Base-by-base conservation (phyloP, 2,329 filamentous ascomycete genomes). In the Raffaelea albimanens region DNA sequence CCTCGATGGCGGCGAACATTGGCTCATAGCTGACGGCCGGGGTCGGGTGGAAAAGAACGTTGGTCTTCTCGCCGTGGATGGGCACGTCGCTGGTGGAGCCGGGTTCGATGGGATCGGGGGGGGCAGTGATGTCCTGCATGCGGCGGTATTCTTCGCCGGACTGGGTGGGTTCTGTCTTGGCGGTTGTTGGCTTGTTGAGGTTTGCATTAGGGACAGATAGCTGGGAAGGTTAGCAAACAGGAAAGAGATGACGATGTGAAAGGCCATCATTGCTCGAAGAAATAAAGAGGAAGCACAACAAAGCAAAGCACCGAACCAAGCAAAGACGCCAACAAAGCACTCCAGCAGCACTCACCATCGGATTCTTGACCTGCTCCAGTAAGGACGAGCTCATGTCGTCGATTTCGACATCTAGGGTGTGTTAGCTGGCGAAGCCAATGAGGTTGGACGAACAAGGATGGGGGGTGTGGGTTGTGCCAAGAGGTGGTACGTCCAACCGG, bases 31-130 rank as follows among this genome's bases (percentile, higher is more conserved):
- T 88, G 55, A 95, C 78, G 0, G 85, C 85, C 0, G 91, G 91
- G 0, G 91, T 97, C 16, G 93, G 91, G 64, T 96, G 91, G 65
- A 97, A 97, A 25, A 96, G 75, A 18, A 97, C 83, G 53, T 95
- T 96, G 3, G 93, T 97, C 75, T 93, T 96, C 62, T 97, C 91
- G 58, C 90, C 91, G 60, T 90, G 86, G 50, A 97, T 95, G 3
- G 93, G 93, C 1, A 97, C 89, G 64, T 97, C 93, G 22, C 87
- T 90, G 0, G 91, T 97, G 31, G 83, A 80, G 21, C 88, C 87
- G 49, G 83, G 76, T 16, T 83, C 82, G 19, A 95, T 72, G 0
- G 91, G 91, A 55, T 94, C 90, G 1, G 91, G 91, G 2, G 91
- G 91, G 1, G 91, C 87, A 0, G 88, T 95, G 49, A 95, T 73